Conservation (phyloP, 2,329 filamentous ascomycete species). For the Colletotrichum brevisporum region DNA sequence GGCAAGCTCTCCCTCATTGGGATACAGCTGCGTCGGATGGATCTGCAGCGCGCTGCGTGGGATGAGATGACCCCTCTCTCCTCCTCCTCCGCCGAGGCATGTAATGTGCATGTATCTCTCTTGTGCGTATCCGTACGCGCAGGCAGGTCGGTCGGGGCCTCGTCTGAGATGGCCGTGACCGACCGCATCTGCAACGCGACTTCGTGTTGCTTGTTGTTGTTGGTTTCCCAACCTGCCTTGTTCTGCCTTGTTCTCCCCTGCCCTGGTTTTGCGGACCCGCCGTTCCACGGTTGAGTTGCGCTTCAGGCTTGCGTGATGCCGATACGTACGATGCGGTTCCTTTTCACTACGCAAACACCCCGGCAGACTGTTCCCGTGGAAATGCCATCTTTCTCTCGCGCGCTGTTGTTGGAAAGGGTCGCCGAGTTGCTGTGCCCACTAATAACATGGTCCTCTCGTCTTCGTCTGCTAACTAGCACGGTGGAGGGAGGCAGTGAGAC, state of each 20-base stretch:
- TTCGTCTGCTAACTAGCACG: neutral
- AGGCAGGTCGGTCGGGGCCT: neutral
- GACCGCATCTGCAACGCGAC: neutral
- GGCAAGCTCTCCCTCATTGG: slow-evolving; percentile 10
- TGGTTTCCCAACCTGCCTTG: slow-evolving; percentile 5
- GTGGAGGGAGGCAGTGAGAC: neutral
- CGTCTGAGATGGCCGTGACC: neutral
- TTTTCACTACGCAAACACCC: neutral
- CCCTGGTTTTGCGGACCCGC: neutral
- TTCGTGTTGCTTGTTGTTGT: slow-evolving; percentile 18
- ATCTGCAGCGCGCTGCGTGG: slow-evolving; percentile 10
- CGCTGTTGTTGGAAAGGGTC: too few relatives aligned
- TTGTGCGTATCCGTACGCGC: too few relatives aligned
- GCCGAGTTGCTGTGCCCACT: too few relatives aligned
- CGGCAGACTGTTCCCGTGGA: too few relatives aligned
- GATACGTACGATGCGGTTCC: slow-evolving; percentile 1
- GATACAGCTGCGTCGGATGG: slow-evolving; percentile 24
- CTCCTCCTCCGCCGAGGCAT: slow-evolving; percentile 3
- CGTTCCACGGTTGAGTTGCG: neutral
- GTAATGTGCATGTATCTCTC: too few relatives aligned
- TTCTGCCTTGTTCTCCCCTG: neutral
- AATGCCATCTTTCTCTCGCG: too few relatives aligned
- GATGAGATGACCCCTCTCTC: slow-evolving; percentile 15
- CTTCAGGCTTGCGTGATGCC: slow-evolving; percentile 19
- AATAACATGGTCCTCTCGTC: neutral